phyloP scores from a whole-genome alignment of 495 filamentous ascomycete genomes.

The Aspergillus baeticus region DNA sequence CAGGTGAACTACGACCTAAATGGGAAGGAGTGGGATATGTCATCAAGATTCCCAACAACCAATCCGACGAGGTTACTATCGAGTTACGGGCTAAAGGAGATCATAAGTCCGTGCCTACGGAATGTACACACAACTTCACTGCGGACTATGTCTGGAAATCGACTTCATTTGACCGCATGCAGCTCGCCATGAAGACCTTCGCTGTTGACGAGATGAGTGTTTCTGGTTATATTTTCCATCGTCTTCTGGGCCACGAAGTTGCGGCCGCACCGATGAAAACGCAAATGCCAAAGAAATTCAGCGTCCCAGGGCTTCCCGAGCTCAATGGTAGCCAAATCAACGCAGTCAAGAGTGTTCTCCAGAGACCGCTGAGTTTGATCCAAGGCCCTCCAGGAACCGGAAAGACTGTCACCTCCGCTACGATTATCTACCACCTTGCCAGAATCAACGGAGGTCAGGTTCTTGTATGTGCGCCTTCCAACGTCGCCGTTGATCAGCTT shows the following conservation, averaged over 20 bases:
- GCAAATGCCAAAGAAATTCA: constrained; percentile 93
- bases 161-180: constrained; percentile 98
- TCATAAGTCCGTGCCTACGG: constrained; percentile 93
- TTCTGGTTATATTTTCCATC: constrained; percentile 98
- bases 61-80: constrained; percentile 96
- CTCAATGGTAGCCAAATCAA: constrained; percentile 95
- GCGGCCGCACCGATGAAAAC: constrained; percentile 96
- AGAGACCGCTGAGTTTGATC: constrained; percentile 90
- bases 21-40: constrained; percentile 99
- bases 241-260: constrained; percentile 93
- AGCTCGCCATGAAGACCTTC: constrained; percentile 98
- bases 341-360: constrained; percentile 92
- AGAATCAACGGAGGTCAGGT: constrained; percentile 96
- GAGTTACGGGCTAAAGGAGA: constrained; percentile 87
- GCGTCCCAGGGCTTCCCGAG: constrained; percentile 91
- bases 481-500: constrained; percentile 97
- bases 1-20: constrained; percentile 85
- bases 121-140: constrained; percentile 97
- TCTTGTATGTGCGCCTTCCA: constrained; percentile 94
- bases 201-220: constrained; percentile 98
- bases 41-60: constrained; percentile 99
- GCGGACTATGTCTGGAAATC: constrained; percentile 99
- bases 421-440: constrained; percentile 95
- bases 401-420: constrained; percentile 99
- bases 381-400: constrained; percentile 97